phyloP scores from a whole-genome alignment of 148 eudicot species.

The Rhododendron simsii region DNA sequence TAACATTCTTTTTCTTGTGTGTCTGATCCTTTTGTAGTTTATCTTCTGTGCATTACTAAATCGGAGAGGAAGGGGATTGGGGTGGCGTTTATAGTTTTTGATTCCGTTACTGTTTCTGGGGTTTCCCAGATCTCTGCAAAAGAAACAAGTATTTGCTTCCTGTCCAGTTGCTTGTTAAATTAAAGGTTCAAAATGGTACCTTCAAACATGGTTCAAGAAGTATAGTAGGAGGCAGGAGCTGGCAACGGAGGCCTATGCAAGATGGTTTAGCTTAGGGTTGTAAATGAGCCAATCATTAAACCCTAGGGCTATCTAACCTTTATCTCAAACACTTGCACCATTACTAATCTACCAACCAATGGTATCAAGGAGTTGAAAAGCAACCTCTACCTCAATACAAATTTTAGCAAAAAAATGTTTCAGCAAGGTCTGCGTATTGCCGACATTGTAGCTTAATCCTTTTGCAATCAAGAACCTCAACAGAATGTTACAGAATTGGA shows the following conservation, averaged over 20 bases:
- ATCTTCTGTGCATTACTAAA: not conserved
- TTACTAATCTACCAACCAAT: no score
- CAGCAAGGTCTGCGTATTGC: no score
- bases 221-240: not conserved
- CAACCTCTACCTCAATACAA: no score
- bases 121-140: conserved; percentile 4
- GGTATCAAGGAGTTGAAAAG: no score
- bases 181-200: not conserved
- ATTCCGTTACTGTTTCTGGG: not conserved
- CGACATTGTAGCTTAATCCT: no score
- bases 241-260: not conserved
- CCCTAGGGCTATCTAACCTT: no score
- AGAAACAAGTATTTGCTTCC: not conserved
- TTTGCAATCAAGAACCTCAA: no score
- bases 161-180: not conserved
- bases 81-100: not conserved
- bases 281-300: not conserved
- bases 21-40: not conserved
- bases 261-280: not conserved
- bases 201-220: not conserved
- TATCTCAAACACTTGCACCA: no score
- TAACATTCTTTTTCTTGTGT: not conserved
- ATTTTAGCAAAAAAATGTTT: no score
- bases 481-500: no score
- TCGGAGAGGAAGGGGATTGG: not conserved